These are phyloP conservation scores for Rhododendron simsii DNA, from an alignment of 148 eudicot species.

Conservation along the genomic window DNA sequence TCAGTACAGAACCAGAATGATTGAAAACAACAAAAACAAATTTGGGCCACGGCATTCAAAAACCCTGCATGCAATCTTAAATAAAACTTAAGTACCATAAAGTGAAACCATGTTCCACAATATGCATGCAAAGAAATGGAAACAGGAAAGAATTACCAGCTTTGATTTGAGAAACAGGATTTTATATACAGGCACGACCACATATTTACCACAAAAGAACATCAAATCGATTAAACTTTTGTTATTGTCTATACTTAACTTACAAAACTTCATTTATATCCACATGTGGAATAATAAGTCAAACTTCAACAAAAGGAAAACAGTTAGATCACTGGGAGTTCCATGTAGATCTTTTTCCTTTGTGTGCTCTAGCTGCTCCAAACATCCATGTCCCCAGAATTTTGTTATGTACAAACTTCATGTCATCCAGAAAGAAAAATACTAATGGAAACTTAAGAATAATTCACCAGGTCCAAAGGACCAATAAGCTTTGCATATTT, in stretches of 20 bases:
- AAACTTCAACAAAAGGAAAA: background rate
- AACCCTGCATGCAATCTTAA: slow-evolving; percentile 1
- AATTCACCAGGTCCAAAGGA: background rate
- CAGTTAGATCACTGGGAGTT: background rate
- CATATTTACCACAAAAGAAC: background rate
- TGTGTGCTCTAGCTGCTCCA: background rate
- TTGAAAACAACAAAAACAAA: background rate
- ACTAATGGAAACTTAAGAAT: background rate
- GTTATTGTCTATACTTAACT: background rate
- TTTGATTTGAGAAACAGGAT: background rate
- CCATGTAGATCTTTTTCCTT: background rate
- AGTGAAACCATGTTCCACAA: background rate
- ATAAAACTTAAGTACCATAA: background rate
- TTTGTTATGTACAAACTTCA: background rate
- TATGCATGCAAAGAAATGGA: background rate
- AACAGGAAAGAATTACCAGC: background rate
- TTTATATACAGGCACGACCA: background rate
- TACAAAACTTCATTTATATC: background rate
- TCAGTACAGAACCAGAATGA: background rate
- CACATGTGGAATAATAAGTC: background rate
- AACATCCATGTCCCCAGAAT: background rate
- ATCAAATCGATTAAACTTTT: background rate
- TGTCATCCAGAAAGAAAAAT: background rate
- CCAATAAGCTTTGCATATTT: background rate
- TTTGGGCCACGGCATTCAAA: background rate